Base-by-base conservation (phyloP, 108 stramenopile genomes). In the Fragilaria crotonensis region DNA sequence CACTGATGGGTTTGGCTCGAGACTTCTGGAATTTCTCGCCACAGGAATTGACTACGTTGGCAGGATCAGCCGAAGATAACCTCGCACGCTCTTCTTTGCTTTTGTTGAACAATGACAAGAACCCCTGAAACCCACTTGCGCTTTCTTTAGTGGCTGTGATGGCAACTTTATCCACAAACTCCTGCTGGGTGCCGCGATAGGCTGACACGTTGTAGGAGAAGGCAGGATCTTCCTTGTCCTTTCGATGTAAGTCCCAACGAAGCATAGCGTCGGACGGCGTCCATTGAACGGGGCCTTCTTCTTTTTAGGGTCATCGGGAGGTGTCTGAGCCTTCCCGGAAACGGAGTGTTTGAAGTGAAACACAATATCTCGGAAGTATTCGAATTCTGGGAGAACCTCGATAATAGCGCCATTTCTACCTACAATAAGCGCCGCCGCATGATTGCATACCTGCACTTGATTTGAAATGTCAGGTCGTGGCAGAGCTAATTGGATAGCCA, bases 341-440 rank as follows among this genome's bases (percentile, higher is more conserved):
- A 90, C 85, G 28, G 90, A 72, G 54, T 87, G 87, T 65, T 98
- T 98, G 79, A 99, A 96, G 55, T 96, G 88, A 59, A 96, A 99
- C 17, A 98, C 93, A 57, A 98, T 96, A 62, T 99, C 98, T 27
- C 98, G 76, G 45, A 99, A 97, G 66, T 93, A 95, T 47, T 89
- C 98, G 48, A 99, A 84, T 71, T 98, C 98, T 0, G 98, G 98
- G 20, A 95, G 85, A 45, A 96, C 90, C 55, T 97, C 97, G 61
- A 97, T 75, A 14, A 98, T 75, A 1, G 83, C 72, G 18, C 89
- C 93, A 63, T 94, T 90, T 20, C 57, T 53, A 28, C 89, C 93
- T 5, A 81, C 72, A 62, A 90, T 87, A 18, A 90, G 74, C 44
- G 70, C 68, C 3, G 93, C 79, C 0, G 85, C 81, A 49, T 87